Conservation (phyloP, 106 monocot genomes). For the Dioscorea zingiberensis region DNA sequence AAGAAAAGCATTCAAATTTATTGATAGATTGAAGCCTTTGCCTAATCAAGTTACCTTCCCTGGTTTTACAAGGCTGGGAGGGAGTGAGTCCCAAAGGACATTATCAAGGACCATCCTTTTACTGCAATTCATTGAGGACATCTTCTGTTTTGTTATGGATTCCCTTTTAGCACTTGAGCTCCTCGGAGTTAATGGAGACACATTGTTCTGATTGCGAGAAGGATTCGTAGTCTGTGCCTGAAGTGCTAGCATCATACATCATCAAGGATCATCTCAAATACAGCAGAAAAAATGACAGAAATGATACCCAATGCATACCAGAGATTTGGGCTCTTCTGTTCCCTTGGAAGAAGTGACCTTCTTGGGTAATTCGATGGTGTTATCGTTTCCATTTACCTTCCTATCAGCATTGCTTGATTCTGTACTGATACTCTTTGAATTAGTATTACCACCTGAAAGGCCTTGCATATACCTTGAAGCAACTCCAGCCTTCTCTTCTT, state of each 20-base stretch:
- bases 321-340: slow-evolving; percentile 31
- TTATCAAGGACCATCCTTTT: slow-evolving; percentile 38
- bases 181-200: neutral
- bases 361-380: slow-evolving; percentile 7
- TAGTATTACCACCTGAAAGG: slow-evolving; percentile 26
- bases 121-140: slow-evolving; percentile 20
- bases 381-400: slow-evolving; percentile 27
- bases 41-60: slow-evolving; percentile 53
- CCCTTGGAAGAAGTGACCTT: slow-evolving; percentile 20
- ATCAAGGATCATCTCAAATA: slow-evolving; percentile 17
- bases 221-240: slow-evolving; percentile 35
- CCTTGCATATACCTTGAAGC: slow-evolving; percentile 79
- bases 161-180: slow-evolving; percentile 15
- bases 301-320: slow-evolving; percentile 28
- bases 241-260: slow-evolving; percentile 33
- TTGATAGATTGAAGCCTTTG: neutral
- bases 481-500: slow-evolving; percentile 66
- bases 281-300: neutral
- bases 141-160: slow-evolving; percentile 5
- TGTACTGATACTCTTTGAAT: slow-evolving; percentile 10
- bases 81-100: slow-evolving; percentile 69
- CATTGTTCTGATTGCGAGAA: slow-evolving; percentile 6
- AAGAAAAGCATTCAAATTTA: neutral
- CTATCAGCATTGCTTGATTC: slow-evolving; percentile 11
- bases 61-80: slow-evolving; percentile 50